Evolutionary conservation across 2,329 filamentous ascomycete species (phyloP).

Genomic region (Domatiomyces catenatus): DNA sequence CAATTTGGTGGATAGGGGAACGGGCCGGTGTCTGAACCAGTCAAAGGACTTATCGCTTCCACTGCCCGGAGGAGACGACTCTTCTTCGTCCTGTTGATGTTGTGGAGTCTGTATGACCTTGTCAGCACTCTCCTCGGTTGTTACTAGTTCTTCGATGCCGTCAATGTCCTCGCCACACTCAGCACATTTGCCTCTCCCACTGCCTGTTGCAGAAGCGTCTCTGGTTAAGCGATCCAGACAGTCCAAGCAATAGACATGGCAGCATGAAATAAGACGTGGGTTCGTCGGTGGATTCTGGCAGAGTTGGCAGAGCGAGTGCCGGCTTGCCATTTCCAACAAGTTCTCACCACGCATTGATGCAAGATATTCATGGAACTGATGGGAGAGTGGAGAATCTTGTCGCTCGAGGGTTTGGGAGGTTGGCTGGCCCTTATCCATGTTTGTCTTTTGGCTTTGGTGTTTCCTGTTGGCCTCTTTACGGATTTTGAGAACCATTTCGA

Average conservation of each 20-base stretch:
- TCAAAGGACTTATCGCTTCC: conserved; percentile 13
- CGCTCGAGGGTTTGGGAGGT: background rate
- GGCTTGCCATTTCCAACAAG: conserved; percentile 23
- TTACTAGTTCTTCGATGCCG: conserved; percentile 1
- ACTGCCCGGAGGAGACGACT: background rate
- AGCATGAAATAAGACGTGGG: conserved; percentile 35
- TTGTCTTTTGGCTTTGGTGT: background rate
- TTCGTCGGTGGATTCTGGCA: conserved; percentile 29
- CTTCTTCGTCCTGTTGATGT: background rate
- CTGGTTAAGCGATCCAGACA: conserved; percentile 30
- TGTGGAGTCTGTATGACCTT: background rate
- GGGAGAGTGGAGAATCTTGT: background rate
- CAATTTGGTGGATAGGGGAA: conserved; percentile 28
- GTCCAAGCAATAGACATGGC: conserved; percentile 39
- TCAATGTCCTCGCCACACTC: conserved; percentile 11
- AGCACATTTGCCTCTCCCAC: conserved; percentile 9
- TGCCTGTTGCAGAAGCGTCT: conserved; percentile 2
- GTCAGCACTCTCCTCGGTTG: background rate
- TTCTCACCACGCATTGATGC: conserved; percentile 2
- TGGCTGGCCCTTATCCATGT: background rate
- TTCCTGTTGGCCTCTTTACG: conserved; percentile 21
- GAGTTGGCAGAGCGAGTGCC: conserved; percentile 25
- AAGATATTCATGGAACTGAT: background rate
- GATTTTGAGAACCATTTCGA: conserved; percentile 24
- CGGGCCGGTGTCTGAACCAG: conserved; percentile 17